These are phyloP conservation scores for Pythium phragmitis DNA, from an alignment of 352 stramenopile species.

Conservation along the genomic window DNA sequence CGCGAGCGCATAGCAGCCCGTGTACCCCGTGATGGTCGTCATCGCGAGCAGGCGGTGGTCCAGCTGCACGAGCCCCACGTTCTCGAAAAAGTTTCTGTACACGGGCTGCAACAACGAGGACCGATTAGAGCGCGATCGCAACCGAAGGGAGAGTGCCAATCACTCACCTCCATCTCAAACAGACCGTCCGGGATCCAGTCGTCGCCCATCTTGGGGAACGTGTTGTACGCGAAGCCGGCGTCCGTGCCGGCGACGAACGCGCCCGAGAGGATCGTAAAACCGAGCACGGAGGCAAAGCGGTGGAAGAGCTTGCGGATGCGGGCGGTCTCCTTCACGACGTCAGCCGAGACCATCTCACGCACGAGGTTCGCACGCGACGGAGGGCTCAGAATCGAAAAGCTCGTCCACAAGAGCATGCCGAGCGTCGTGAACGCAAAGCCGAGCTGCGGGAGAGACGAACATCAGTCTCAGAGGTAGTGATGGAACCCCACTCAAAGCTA, in stretches of 20 bases:
- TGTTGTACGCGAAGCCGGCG: conserved; percentile 98
- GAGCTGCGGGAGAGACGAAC: conserved; percentile 46
- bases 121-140: background rate
- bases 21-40: conserved; percentile 80
- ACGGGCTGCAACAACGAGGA: conserved; percentile 40
- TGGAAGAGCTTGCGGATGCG: conserved; percentile 70
- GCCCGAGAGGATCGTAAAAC: conserved; percentile 83
- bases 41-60: conserved; percentile 97
- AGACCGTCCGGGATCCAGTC: conserved; percentile 95
- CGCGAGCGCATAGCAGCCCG: conserved; percentile 62
- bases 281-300: conserved; percentile 59
- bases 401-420: conserved; percentile 94
- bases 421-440: conserved; percentile 97
- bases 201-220: conserved; percentile 95
- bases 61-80: conserved; percentile 98
- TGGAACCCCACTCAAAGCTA: background rate
- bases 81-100: conserved; percentile 98
- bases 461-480: background rate
- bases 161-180: conserved; percentile 66
- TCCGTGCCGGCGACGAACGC: conserved; percentile 99
- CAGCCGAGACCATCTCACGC: conserved; percentile 78
- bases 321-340: conserved; percentile 63
- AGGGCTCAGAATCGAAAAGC: conserved; percentile 86
- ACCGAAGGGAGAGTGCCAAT: background rate
- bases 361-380: conserved; percentile 59